Conservation (phyloP, 352 stramenopile species). For the Pythium insidiosum region DNA sequence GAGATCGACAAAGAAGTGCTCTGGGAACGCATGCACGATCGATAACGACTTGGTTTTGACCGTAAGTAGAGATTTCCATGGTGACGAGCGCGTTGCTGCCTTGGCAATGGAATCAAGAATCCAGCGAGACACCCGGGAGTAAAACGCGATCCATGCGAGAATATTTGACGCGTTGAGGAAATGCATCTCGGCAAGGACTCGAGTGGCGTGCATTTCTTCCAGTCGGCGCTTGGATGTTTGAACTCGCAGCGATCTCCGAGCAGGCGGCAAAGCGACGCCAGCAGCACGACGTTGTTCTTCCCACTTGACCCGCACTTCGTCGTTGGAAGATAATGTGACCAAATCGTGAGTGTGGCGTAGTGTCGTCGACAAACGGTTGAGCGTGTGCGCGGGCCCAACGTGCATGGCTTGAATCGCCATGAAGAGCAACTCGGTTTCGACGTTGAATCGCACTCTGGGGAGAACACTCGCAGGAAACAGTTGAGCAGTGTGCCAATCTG, state of each 20-base stretch:
- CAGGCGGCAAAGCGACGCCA: no score
- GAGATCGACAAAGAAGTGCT: conserved; percentile 73
- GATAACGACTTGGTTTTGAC: no score
- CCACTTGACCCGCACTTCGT: conserved; percentile 38
- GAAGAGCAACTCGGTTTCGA: conserved; percentile 56
- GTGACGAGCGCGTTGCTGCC: conserved; percentile 35
- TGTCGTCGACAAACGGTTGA: conserved; percentile 37
- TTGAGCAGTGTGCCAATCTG: no score
- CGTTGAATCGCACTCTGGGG: conserved; percentile 35
- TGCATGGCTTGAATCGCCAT: conserved; percentile 58
- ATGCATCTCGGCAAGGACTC: conserved; percentile 46
- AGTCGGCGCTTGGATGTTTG: no score
- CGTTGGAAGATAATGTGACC: conserved; percentile 49
- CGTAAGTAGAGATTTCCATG: conserved; percentile 30
- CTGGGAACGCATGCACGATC: no score
- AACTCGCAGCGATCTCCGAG: no score
- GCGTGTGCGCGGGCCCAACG: conserved; percentile 46
- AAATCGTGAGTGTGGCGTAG: conserved; percentile 59
- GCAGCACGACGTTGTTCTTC: no score
- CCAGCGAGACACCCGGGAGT: conserved; percentile 41
- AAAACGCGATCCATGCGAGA: conserved; percentile 50
- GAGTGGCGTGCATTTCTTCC: conserved; percentile 34
- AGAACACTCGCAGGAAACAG: conserved; percentile 32
- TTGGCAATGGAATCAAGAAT: no score
- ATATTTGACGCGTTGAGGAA: conserved; percentile 43